Base-by-base conservation (phyloP, 2,329 filamentous ascomycete genomes). In the Alternaria angustiovoidea region DNA sequence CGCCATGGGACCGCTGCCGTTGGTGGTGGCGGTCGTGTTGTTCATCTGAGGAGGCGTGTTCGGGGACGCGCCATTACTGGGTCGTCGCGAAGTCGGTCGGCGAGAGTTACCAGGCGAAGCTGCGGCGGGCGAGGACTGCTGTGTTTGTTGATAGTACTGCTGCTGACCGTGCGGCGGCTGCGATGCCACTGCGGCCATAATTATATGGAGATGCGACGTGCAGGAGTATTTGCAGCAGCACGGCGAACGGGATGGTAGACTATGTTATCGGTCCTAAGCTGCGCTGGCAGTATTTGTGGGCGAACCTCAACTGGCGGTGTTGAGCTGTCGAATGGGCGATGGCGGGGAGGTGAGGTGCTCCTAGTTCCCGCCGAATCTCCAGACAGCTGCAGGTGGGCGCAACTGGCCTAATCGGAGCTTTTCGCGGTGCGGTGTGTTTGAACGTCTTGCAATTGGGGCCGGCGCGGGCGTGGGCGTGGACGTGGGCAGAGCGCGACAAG, bases 1-100 rank as follows among this genome's bases (percentile, higher is more conserved):
- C 56, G 91, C 89, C 69, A 92, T 85, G 24, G 91, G 90, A 54
- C 91, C 88, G 30, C 78, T 78, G 59, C 65, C 61, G 30, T 64
- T 85, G 88, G 79, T 58, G 32, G 65, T 85, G 86, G 79, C 81
- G 86, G 80, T 83, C 82, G 72, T 84, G 83, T 57, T 81, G 72
- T 78, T 74, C 65, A 79, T 75, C 63, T 76, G 71, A 57, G 82
- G 77, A 9, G 80, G 75, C 54, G 79, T 74, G 71, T 74, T 78
- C 52, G 79, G 75, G 18, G 75, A 72, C 61, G 76, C 76, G 70
- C 78, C 80, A 78, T 82, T 79, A 59, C 74, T 78, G 64, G 71
- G 66, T 20, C 66, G 60, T 60, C 72, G 74, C 65, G 78, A 75
- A 57, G 46, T 49, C 30, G 74, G 71, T 57, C 75, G 76, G 53